Evolutionary conservation across 345 rosid genomes (phyloP), one percentile per base, ranked within the genome.

Genomic region (Gossypium bickii): DNA sequence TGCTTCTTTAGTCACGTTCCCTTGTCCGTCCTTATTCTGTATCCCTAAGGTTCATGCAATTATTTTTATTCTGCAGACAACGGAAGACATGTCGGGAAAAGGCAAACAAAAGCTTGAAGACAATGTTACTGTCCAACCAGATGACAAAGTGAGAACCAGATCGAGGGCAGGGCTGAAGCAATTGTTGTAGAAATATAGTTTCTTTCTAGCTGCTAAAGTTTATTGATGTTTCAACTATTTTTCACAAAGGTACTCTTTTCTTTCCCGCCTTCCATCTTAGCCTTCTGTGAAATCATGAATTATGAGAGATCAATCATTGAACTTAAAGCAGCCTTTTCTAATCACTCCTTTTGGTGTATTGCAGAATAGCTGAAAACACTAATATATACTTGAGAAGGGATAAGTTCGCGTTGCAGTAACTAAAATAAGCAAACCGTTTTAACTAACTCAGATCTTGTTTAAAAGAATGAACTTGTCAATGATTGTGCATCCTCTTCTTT

Each of bases 101-200:
- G 60, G 34, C 22, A 63, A 78, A 55, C 55, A 25, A 38, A 71
- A 29, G 4, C 43, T 63, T 15, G 68, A 61, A 47, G 83, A 70
- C 22, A 45, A 61, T 34, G 64, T 17, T 67, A 68, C 57, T 60
- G 70, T 29, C 57, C 57, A 43, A 51, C 60, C 75, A 11, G 80
- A 74, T 41, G 62, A 44, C 0, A 11, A 58, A 27, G 73, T 68
- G 27, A 76, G 70, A 34, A 48, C 76, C 64, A 80, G 66, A 75
- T 60, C 29, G 3, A 78, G 79, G 80, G 80, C 82, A 12, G 78
- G 80, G 62, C 78, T 80, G 18, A 77, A 64, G 57, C 76, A 53
- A 58, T 70, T 66, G 78, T 11, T 49, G 74, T 82, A 82, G 78
- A 70, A 24, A 25, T 70, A 11, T 69, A 44, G 43, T 44, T 47